A percentile compares a stretch with the other conserved stretches of the same genome.
These are phyloP conservation scores for Fusarium albidum DNA, from an alignment of 2,329 filamentous ascomycete genomes.

Conservation along the genomic window DNA sequence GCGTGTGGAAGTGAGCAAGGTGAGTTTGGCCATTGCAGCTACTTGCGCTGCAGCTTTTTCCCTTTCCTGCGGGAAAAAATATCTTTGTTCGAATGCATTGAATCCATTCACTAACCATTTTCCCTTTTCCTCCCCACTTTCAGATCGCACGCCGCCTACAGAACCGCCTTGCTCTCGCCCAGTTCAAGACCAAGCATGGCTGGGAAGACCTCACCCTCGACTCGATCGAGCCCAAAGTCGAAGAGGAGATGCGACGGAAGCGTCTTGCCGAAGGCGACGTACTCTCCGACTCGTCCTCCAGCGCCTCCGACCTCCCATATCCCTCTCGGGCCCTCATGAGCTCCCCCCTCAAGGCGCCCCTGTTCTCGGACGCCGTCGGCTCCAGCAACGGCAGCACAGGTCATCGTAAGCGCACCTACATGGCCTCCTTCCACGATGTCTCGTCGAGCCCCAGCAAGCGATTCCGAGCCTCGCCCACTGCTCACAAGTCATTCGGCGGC, in stretches of 20 bases:
- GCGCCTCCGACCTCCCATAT: constrained; percentile 79
- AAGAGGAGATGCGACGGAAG: constrained; percentile 80
- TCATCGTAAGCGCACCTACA: constrained; percentile 70
- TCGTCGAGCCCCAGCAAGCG: constrained; percentile 72
- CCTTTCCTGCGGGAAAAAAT: background rate
- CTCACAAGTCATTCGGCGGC: constrained; percentile 63
- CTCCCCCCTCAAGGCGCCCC: constrained; percentile 81
- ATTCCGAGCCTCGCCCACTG: constrained; percentile 68
- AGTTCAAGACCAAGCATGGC: constrained; percentile 96
- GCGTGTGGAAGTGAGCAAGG: constrained; percentile 79
- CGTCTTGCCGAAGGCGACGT: constrained; percentile 75
- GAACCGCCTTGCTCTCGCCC: constrained; percentile 92
- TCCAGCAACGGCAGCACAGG: constrained; percentile 73
- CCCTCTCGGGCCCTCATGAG: constrained; percentile 76
- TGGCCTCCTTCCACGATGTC: constrained; percentile 64
- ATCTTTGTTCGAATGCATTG: background rate
- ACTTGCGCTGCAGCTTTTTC: background rate
- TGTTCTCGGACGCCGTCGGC: constrained; percentile 85
- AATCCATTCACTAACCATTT: constrained; percentile 27
- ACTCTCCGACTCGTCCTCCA: constrained; percentile 87
- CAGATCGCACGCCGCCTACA: constrained; percentile 94
- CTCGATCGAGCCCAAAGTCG: constrained; percentile 83
- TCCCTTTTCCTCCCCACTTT: constrained; percentile 30
- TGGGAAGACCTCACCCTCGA: constrained; percentile 91
- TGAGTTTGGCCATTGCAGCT: constrained; percentile 49